A percentile compares a stretch with the other conserved stretches of the same genome.
These are phyloP conservation scores for Mycena filopes DNA, from an alignment of 768 basidiomycete genomes.

Conservation along the genomic window DNA sequence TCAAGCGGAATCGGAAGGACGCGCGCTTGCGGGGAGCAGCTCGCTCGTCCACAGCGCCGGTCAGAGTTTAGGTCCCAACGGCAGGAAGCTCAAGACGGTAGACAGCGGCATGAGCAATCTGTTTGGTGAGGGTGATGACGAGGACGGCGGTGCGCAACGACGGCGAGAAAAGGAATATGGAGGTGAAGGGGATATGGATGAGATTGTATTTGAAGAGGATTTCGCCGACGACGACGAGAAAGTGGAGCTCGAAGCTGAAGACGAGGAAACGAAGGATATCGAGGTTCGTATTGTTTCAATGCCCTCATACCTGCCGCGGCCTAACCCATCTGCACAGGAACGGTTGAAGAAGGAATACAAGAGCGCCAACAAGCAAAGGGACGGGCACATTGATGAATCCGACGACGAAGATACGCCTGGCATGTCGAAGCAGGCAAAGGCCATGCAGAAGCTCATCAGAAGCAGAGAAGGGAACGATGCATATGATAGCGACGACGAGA, in stretches of 20 bases:
- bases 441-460: constrained; percentile 87
- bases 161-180: constrained; percentile 70
- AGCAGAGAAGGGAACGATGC: constrained; percentile 84
- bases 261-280: constrained; percentile 86
- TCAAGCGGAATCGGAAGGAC: constrained; percentile 70
- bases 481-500: constrained; percentile 86
- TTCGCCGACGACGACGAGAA: constrained; percentile 91
- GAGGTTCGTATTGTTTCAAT: constrained; percentile 63
- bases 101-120: constrained; percentile 71
- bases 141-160: constrained; percentile 52
- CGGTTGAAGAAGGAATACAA: constrained; percentile 87
- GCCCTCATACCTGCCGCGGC: constrained; percentile 8
- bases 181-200: constrained; percentile 84
- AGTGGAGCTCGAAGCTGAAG: constrained; percentile 76
- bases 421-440: constrained; percentile 77
- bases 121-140: constrained; percentile 79
- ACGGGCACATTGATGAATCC: constrained; percentile 76
- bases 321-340: constrained; percentile 59
- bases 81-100: constrained; percentile 71
- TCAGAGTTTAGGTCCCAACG: constrained; percentile 76
- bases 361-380: constrained; percentile 77
- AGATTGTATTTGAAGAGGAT: constrained; percentile 84
- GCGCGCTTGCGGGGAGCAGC: constrained; percentile 49
- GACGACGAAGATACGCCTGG: constrained; percentile 75
- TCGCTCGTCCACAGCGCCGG: constrained; percentile 60